Evolutionary conservation across 305 asterid genomes (phyloP), one percentile per base, ranked within the genome.

Genomic region (Fraxinus sp.): DNA sequence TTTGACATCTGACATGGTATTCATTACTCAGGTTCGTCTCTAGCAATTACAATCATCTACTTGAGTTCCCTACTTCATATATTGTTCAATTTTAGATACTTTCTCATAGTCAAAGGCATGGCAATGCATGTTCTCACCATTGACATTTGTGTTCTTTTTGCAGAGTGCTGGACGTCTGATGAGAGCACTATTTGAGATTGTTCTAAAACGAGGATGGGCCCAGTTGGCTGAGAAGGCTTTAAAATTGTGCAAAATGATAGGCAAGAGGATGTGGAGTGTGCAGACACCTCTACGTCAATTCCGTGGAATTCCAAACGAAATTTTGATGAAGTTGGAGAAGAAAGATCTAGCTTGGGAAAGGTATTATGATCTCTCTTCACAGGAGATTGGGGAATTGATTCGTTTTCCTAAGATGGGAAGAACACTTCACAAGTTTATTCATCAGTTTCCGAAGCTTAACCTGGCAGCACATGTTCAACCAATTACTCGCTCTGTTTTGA

Each of bases 271-370:
- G 91, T 96, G 99, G 98, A 91, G 99, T 75, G 99, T 96, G 83
- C 98, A 91, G 91, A 96, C 99, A n/a, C 98, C 99, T 64, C 99
- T 96, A 74, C 97, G 98, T 62, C 99, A 94, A 81, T 93, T 96
- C 81, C 93, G 92, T 80, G 99, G 98, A 81, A 92, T 94, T 81
- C 94, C 90, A 74, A 94, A 90, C 89, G 97, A 94, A 83, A 91
- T 96, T 84, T 84, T 94, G 88, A 91, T 87, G 91, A 93, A 90
- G 87, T 62, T 96, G 93, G 98, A 96, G 88, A 96, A 90, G 94
- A 94, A 93, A 86, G 97, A 94, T 90, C 33, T 96, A 84, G 93
- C 97, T 81, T 94, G 97, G 98, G 99, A 94, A 35, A 89, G 97
- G 84, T 96, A 94, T 84, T 96, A 96, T 78, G 98, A 94, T 84